A percentile compares a stretch with the other conserved stretches of the same genome.
These are phyloP conservation scores for Ogataea zsoltii DNA, from an alignment of 805 yeast species.

Conservation along the genomic window DNA sequence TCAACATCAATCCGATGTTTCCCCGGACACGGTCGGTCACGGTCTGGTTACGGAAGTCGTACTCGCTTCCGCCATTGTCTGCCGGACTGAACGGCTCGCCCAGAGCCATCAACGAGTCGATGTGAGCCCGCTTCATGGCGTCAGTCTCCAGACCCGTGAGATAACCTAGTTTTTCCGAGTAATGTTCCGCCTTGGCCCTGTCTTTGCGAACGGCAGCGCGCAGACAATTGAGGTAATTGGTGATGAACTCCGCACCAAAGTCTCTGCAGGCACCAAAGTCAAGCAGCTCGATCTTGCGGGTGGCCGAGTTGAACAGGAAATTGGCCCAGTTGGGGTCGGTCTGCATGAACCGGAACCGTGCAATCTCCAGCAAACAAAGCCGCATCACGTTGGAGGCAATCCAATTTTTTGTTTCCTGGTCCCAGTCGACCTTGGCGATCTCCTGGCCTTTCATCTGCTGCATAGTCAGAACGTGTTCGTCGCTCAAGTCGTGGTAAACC, in stretches of 20 bases:
- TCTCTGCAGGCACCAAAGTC: constrained; percentile 96
- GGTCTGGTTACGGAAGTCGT: constrained; percentile 80
- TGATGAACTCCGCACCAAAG: constrained; percentile 66
- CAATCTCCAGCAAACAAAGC: constrained; percentile 82
- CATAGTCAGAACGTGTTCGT: constrained; percentile 87
- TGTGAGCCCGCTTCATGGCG: constrained; percentile 88
- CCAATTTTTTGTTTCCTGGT: constrained; percentile 74
- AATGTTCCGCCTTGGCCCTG: constrained; percentile 58
- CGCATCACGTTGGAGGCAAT: constrained; percentile 86
- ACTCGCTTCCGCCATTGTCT: constrained; percentile 50
- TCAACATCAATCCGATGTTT: constrained; percentile 85
- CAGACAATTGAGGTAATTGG: constrained; percentile 67
- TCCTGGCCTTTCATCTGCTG: constrained; percentile 81
- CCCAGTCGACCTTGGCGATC: constrained; percentile 73
- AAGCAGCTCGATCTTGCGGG: constrained; percentile 75
- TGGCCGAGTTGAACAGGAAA: constrained; percentile 75
- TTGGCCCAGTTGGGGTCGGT: constrained; percentile 99
- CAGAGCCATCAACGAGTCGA: constrained; percentile 83
- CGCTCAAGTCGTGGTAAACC: constrained; percentile 75
- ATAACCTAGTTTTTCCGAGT: constrained; percentile 77
- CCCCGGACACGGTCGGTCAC: constrained; percentile 91
- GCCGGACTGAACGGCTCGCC: constrained; percentile 85
- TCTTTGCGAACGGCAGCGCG: constrained; percentile 75
- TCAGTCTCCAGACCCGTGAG: constrained; percentile 88
- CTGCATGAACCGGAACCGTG: constrained; percentile 88